Evolutionary conservation across 352 stramenopile genomes (phyloP).

Genomic region (Peronospora belbahrii): DNA sequence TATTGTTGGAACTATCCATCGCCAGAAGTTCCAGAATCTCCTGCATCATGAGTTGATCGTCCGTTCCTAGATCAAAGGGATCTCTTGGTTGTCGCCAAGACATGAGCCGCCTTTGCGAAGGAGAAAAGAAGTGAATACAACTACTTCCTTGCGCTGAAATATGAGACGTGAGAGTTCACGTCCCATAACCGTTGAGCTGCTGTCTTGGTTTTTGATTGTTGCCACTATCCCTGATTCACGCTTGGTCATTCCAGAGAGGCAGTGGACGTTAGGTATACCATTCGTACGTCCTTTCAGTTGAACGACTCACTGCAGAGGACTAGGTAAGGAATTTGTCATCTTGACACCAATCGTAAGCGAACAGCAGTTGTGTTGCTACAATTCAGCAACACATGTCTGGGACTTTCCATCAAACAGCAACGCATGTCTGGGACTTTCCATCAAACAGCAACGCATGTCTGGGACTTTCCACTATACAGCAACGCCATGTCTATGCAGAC

Average conservation of each 20-base stretch:
- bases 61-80: slow-evolving; percentile 7
- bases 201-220: too few species aligned
- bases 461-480: slow-evolving; percentile 22
- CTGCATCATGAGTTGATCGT: slow-evolving; percentile 23
- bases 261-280: too few species aligned
- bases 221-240: too few species aligned
- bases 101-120: too few species aligned
- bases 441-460: too few species aligned
- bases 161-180: slow-evolving; percentile 1
- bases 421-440: too few species aligned
- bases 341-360: slow-evolving; percentile 25
- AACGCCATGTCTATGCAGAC: slow-evolving; percentile 57
- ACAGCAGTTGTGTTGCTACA: slow-evolving; percentile 53
- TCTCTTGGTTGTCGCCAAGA: slow-evolving; percentile 11
- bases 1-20: slow-evolving; percentile 1
- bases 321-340: slow-evolving; percentile 36
- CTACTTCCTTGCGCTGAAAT: slow-evolving; percentile 1
- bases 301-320: too few species aligned
- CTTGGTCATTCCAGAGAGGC: too few species aligned
- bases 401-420: too few species aligned
- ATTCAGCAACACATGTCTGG: slow-evolving; percentile 39
- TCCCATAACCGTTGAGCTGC: background rate
- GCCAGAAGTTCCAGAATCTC: slow-evolving; percentile 25
- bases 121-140: background rate
- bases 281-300: too few species aligned